A percentile compares a stretch with the other conserved stretches of the same genome.
These are phyloP conservation scores for Mercurialis annua DNA, from an alignment of 345 rosid genomes.

Conservation along the genomic window DNA sequence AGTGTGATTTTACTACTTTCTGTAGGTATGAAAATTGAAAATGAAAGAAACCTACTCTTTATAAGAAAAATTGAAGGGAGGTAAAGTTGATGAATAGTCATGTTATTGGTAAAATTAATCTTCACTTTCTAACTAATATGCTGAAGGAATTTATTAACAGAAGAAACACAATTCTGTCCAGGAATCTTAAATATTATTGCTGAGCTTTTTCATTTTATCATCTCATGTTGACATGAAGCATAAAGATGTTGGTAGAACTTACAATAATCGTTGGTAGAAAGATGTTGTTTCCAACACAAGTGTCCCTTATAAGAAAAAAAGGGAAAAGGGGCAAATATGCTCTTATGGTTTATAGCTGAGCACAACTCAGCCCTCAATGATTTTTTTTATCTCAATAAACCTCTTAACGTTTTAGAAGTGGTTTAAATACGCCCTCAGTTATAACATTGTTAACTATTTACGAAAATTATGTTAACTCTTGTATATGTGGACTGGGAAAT, in stretches of 20 bases:
- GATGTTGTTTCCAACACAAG: no score
- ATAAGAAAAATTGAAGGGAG: conserved; percentile 2
- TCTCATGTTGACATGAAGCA: background rate
- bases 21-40: background rate
- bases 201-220: background rate
- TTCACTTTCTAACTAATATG: background rate
- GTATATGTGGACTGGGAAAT: no score
- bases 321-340: no score
- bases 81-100: background rate
- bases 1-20: background rate
- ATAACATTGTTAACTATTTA: no score
- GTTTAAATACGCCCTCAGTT: no score
- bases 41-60: background rate
- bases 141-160: background rate
- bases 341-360: no score
- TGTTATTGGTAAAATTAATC: background rate
- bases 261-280: no score
- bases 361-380: no score
- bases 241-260: background rate
- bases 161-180: background rate
- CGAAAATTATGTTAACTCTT: no score
- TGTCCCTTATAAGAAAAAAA: no score
- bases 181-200: background rate
- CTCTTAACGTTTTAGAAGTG: no score
- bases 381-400: no score